These are phyloP conservation scores for Casuarina cunninghamiana DNA, from an alignment of 306 rosid species.

Conservation along the genomic window DNA sequence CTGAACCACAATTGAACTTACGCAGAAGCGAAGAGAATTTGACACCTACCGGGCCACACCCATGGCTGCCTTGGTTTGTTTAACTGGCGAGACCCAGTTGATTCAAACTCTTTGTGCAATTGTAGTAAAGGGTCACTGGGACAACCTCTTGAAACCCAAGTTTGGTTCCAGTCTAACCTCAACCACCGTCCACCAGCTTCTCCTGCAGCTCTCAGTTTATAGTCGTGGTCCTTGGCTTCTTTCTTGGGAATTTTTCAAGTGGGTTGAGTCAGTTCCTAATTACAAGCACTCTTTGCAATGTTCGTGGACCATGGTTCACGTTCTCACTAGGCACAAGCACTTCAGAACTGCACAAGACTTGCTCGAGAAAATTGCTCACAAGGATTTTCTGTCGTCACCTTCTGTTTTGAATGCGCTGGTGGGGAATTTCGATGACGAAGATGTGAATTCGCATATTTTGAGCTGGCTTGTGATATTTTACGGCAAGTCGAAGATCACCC, in stretches of 20 bases:
- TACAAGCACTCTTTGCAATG: constrained; percentile 71
- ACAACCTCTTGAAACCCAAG: constrained; percentile 52
- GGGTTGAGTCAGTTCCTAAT: constrained; percentile 58
- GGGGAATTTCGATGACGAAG: constrained; percentile 44
- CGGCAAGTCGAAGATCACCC: constrained; percentile 57
- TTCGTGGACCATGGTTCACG: constrained; percentile 73
- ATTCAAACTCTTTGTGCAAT: constrained; percentile 49
- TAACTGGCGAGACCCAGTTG: constrained; percentile 34
- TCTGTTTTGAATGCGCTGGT: constrained; percentile 69
- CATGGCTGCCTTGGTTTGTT: constrained; percentile 38
- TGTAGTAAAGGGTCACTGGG: constrained; percentile 68
- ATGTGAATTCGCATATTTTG: constrained; percentile 74
- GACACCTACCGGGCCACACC: neutral
- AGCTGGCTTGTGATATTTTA: constrained; percentile 82
- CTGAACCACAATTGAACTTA: neutral
- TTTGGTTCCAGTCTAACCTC: constrained; percentile 47
- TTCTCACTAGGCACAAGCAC: constrained; percentile 55
- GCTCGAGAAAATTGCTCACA: constrained; percentile 69
- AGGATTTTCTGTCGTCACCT: constrained; percentile 64
- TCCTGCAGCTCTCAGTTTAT: constrained; percentile 51
- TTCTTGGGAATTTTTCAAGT: constrained; percentile 69
- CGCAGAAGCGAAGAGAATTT: neutral
- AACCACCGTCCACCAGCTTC: constrained; percentile 51
- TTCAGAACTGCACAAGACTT: constrained; percentile 63
- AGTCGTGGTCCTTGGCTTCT: constrained; percentile 43